Percentiles rank a stretch among this genome's conserved stretches.
Conservation (phyloP, 805 yeast species). For the Kluyveromyces wickerhamii region DNA sequence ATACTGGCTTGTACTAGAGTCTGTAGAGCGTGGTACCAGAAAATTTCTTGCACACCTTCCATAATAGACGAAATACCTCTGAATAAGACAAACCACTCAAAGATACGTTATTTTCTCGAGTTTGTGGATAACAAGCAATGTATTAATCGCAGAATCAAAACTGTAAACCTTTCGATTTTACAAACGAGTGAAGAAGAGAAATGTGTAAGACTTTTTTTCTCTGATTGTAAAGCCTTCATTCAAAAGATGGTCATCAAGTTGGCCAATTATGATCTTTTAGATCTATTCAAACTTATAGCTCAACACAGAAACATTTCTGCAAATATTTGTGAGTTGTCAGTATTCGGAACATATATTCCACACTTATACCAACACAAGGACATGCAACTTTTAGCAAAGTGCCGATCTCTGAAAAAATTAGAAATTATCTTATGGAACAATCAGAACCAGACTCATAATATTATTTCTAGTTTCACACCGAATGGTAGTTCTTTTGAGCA, state of each 20-base stretch:
- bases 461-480: no score
- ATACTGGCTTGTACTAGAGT: slow-evolving; percentile 14
- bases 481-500: no score
- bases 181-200: slow-evolving; percentile 19
- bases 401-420: slow-evolving; percentile 4
- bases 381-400: background rate
- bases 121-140: slow-evolving; percentile 10
- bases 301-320: background rate
- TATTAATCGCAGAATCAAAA: background rate
- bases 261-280: slow-evolving; percentile 2
- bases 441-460: no score
- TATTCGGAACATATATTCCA: slow-evolving; percentile 4
- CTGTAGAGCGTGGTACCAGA: slow-evolving; percentile 18
- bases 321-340: slow-evolving; percentile 5
- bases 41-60: slow-evolving; percentile 13
- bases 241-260: slow-evolving; percentile 11
- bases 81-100: slow-evolving; percentile 11
- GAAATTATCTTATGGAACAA: no score
- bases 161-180: slow-evolving; percentile 16
- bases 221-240: slow-evolving; percentile 9
- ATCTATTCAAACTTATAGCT: background rate
- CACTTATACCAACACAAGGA: slow-evolving; percentile 1
- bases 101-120: slow-evolving; percentile 12
- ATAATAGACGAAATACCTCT: slow-evolving; percentile 17
- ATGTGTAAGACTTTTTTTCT: slow-evolving; percentile 11